These are phyloP conservation scores for Gypsophila paniculata DNA, from an alignment of 179 eudicot species.

Conservation along the genomic window DNA sequence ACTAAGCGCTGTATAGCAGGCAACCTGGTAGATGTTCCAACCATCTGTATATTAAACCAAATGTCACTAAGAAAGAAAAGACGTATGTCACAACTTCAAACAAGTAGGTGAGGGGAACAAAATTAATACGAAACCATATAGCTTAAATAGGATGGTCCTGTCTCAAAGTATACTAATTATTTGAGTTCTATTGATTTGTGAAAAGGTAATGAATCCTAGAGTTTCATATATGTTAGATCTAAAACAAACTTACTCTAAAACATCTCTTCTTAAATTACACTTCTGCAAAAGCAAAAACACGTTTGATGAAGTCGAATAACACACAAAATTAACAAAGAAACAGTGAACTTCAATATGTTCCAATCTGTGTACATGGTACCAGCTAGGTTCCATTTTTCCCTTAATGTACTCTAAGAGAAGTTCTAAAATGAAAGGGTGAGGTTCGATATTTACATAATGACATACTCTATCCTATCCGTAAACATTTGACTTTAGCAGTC, in stretches of 20 bases:
- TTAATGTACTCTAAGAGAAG: background rate
- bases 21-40: constrained; percentile 81
- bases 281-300: constrained; percentile 2
- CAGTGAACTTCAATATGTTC: background rate
- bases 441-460: too few relatives aligned
- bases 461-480: too few relatives aligned
- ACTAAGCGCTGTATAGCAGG: constrained; percentile 84
- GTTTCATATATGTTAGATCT: background rate
- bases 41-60: constrained; percentile 60
- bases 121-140: constrained; percentile 9
- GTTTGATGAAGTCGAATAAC: background rate
- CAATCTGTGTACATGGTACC: background rate
- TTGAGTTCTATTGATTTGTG: background rate
- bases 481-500: too few relatives aligned
- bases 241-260: background rate
- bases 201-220: background rate
- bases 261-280: background rate
- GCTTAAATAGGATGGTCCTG: background rate
- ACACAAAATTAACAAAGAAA: background rate
- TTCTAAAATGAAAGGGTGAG: too few relatives aligned
- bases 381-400: background rate
- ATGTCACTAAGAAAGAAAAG: constrained; percentile 26
- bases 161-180: background rate
- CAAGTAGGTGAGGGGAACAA: background rate
- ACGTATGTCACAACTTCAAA: constrained; percentile 13